phyloP scores from a whole-genome alignment of 768 basidiomycete species.

The Tylopilus felleus region DNA sequence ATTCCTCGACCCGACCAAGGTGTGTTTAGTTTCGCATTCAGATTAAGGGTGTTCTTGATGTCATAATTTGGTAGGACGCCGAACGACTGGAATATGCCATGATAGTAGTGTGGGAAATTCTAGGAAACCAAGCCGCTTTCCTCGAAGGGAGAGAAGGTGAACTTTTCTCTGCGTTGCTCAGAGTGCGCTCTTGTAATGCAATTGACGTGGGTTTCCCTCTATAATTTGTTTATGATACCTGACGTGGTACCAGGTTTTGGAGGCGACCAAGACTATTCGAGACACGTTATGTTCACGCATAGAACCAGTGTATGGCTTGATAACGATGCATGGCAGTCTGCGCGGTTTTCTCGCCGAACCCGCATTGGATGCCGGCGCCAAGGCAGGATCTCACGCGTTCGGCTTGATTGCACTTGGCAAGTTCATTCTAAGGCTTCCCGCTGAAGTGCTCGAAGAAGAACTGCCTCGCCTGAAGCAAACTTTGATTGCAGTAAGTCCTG shows the following conservation, averaged over 20 bases:
- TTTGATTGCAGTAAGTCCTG: slow-evolving; percentile 56
- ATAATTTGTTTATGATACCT: not conserved
- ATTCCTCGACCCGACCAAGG: slow-evolving; percentile 62
- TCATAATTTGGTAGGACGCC: slow-evolving; percentile 42
- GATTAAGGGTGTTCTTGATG: not conserved
- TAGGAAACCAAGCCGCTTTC: slow-evolving; percentile 67
- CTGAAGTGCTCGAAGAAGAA: slow-evolving; percentile 85
- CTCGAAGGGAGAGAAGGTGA: slow-evolving; percentile 81
- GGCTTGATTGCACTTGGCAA: slow-evolving; percentile 82
- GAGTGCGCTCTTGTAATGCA: slow-evolving; percentile 69
- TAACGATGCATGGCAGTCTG: slow-evolving; percentile 74
- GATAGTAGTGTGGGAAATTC: slow-evolving; percentile 79
- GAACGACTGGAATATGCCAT: slow-evolving; percentile 74
- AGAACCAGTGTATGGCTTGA: slow-evolving; percentile 82
- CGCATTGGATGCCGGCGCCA: slow-evolving; percentile 49
- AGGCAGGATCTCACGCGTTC: slow-evolving; percentile 71
- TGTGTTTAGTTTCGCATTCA: slow-evolving; percentile 32
- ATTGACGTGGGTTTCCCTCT: slow-evolving; percentile 50
- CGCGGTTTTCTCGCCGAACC: slow-evolving; percentile 59
- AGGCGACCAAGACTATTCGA: slow-evolving; percentile 79
- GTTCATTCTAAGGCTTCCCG: slow-evolving; percentile 75
- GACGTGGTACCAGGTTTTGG: slow-evolving; percentile 55
- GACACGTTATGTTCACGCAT: slow-evolving; percentile 67
- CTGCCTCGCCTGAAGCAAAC: slow-evolving; percentile 72
- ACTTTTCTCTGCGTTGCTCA: slow-evolving; percentile 67